Evolutionary conservation across 1,139 yeast genomes (phyloP).

Genomic region (Pichia sp.): DNA sequence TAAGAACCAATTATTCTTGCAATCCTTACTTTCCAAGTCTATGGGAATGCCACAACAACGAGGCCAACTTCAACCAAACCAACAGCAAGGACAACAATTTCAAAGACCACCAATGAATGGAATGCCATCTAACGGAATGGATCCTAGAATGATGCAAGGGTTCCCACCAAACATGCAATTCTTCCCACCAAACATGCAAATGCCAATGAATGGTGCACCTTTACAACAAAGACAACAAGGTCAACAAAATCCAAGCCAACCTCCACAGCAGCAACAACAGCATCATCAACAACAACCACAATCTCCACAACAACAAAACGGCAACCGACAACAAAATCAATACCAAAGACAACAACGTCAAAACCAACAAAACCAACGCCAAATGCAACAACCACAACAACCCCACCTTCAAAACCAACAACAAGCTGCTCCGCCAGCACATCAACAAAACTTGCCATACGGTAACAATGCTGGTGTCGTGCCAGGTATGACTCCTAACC

Average conservation of each 20-base stretch:
- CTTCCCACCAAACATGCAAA: slow-evolving; percentile 2
- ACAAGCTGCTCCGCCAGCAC: not conserved
- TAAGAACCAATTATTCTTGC: slow-evolving; percentile 50
- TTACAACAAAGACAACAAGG: slow-evolving; percentile 8
- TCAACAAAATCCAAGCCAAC: slow-evolving; percentile 12
- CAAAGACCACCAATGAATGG: not conserved
- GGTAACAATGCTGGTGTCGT: not conserved
- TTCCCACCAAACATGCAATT: slow-evolving; percentile 3
- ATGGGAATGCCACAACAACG: slow-evolving; percentile 3
- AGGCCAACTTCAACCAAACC: not conserved
- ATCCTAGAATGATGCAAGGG: slow-evolving; percentile 15
- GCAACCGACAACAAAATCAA: slow-evolving; percentile 14
- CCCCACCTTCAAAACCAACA: slow-evolving; percentile 4
- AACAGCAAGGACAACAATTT: not conserved
- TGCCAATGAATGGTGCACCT: slow-evolving; percentile 1
- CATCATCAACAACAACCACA: no score
- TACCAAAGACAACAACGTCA: slow-evolving; percentile 18
- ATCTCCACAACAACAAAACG: slow-evolving; percentile 18
- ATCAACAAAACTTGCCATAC: slow-evolving; percentile 4
- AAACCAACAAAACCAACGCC: not conserved
- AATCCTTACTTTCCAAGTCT: slow-evolving; percentile 38
- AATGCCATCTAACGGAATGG: slow-evolving; percentile 3
- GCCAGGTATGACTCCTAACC: slow-evolving; percentile 13
- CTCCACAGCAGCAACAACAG: slow-evolving; percentile 15
- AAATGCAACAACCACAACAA: not conserved